Evolutionary conservation across 768 basidiomycete species (phyloP), one percentile per base, ranked within the genome.

Genomic region (Coprinopsis sp.): DNA sequence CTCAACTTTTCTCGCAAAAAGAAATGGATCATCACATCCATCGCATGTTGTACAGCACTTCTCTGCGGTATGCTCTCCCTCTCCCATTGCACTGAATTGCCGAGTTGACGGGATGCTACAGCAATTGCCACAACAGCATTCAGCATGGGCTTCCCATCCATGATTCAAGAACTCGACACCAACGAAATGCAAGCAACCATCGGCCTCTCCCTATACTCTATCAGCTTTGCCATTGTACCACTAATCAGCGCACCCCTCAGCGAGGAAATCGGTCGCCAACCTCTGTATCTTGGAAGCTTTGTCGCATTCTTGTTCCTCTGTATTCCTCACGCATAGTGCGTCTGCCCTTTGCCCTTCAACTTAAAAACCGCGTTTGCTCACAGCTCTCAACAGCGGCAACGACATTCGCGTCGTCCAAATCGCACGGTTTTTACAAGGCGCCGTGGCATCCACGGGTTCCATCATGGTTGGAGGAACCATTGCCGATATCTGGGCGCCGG

Each of bases 381-480:
- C 14, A 58, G 52, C 6, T 36, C 19, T 31, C 23, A 27, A 13
- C 24, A 77, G 73, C 47, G 63, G 64, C 42, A 71, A 63, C 41
- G 74, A 79, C 64, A 64, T 87, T 18, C 73, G 79, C 44, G 81
- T 79, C 0, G 81, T 87, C n/a, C 72, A 84, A 30, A 47, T 83
- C 44, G 79, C 73, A 0, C 75, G 85, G n/a, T 77, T 86, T 50
- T 56, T 88, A 1, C 72, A 78, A 47, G 85, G 85, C 6, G 74
- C 74, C 0, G 82, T 80, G 57, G 83, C 79, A 6, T 84, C 84
- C 8, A 85, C 84, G 0, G 81, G 79, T 24, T 73, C 83, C 0
- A 82, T 82, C 0, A 81, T 87, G 72, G 85, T 87, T 16, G 82
- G 82, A 18, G 85, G 85, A n/a, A 83, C 80, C 2, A 74, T 85